Base-by-base conservation (phyloP, 176 grass and related monocot genomes). In the Phyllostachys edulis region DNA sequence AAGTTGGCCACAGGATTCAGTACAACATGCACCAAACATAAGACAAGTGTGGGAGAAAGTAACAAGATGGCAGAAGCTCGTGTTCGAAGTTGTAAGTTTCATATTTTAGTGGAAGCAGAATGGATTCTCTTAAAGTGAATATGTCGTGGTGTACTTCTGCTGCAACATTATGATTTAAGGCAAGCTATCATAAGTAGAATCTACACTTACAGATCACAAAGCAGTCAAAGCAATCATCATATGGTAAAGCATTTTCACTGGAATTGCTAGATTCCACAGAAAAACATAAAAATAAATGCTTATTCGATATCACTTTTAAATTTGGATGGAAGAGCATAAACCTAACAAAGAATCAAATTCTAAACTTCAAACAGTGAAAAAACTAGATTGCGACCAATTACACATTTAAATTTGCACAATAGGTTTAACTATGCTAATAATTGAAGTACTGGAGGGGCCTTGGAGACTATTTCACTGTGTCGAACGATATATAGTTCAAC, bases 281-380 rank as follows among this genome's bases (percentile, higher is more conserved):
- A 5, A 9, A 36, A 38, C 12, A 87, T 7, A 5, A 67, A 13
- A 27, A 67, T 10, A 47, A 44, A 77, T 13, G 79, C 3, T 4
- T n/a, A 7, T 21, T 24, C 18, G 47, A 8, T 81, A 13, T 15
- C 4, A 12, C 6, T 56, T 87, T 51, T 72, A 36, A 74, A 63
- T 54, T 73, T 75, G 70, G 27, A 78, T 1, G 9, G 17, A 52
- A 66, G 24, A 87, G 4, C 37, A 87, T 15, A 37, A 70, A 78
- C 14, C 23, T 42, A 84, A 67, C 10, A 85, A 64, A 32, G 54
- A 57, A 77, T 10, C 21, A 27, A 27, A 24, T 23, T 26, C 21
- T 62, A 5, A 60, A 60, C 21, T 77, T 55, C 3, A 40, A 59
- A 26, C 6, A 77, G 21, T 2, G 0, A 27, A 45, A 45, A 77